These are phyloP conservation scores for Cladobotryum protrusum DNA, from an alignment of 2,329 filamentous ascomycete species.

Conservation along the genomic window DNA sequence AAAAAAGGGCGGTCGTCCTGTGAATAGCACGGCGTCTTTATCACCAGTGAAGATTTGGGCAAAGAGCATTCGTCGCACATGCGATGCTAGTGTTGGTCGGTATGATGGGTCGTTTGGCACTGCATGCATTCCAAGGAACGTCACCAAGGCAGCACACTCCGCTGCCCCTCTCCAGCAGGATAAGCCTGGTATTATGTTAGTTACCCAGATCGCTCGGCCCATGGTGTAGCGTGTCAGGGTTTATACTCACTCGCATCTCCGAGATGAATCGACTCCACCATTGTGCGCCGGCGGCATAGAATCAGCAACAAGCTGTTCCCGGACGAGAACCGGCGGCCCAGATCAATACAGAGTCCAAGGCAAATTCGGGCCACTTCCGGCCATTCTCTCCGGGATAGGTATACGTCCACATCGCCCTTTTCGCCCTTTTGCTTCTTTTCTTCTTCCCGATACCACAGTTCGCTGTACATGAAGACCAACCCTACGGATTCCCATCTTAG, in stretches of 20 bases:
- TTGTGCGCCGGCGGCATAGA: constrained; percentile 27
- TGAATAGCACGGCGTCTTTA: constrained; percentile 45
- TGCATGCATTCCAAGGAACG: constrained; percentile 31
- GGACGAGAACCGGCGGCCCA: constrained; percentile 17
- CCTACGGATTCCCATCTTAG: constrained; percentile 41
- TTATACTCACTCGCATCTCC: constrained; percentile 34
- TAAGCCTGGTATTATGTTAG: constrained; percentile 20
- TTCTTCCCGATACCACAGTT: not conserved
- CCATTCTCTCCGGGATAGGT: constrained; percentile 1
- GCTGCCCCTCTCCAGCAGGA: constrained; percentile 32
- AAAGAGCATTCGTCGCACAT: constrained; percentile 28
- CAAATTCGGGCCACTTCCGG: constrained; percentile 8
- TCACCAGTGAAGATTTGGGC: constrained; percentile 37
- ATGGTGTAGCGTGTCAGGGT: too few relatives aligned
- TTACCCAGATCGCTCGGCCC: too few relatives aligned
- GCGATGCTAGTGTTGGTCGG: constrained; percentile 27
- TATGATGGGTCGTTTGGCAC: constrained; percentile 20
- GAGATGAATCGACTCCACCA: constrained; percentile 31
- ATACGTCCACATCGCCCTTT: not conserved
- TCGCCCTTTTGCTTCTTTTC: too few relatives aligned
- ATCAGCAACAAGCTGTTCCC: constrained; percentile 34
- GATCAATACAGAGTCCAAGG: constrained; percentile 11
- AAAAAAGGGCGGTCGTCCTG: constrained; percentile 48
- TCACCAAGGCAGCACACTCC: constrained; percentile 30
- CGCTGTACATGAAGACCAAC: constrained; percentile 22